phyloP scores from a whole-genome alignment of 164 flowering plant genomes.

The Stephania yunnanensis region DNA sequence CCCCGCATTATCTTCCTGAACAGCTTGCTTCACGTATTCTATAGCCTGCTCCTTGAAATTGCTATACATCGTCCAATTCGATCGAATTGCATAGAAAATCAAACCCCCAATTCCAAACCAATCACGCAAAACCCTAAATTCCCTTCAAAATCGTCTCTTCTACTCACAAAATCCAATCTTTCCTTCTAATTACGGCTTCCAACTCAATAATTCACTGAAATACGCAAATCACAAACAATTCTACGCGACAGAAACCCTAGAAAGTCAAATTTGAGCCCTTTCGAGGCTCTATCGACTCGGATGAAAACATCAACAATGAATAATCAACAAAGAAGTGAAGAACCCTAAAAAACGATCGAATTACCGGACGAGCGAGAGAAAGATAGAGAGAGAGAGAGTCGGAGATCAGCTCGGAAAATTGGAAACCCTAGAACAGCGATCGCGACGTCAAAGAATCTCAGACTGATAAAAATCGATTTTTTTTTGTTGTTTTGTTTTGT shows the following conservation, averaged over 20 bases:
- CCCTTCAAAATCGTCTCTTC: not conserved
- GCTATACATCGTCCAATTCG: conserved; percentile 61
- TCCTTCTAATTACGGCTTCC: not conserved
- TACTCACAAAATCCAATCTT: not conserved
- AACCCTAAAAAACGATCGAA: too few species aligned
- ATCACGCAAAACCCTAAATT: not conserved
- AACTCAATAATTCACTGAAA: not conserved
- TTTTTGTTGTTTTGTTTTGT: too few species aligned
- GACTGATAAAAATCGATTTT: too few species aligned
- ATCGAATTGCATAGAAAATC: not conserved
- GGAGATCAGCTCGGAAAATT: too few species aligned
- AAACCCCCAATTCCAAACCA: not conserved
- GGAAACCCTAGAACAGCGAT: too few species aligned
- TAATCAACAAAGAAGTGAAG: not conserved
- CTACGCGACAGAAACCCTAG: not conserved
- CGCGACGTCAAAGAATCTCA: too few species aligned
- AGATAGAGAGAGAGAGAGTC: too few species aligned
- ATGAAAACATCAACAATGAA: not conserved
- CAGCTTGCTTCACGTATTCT: conserved; percentile 95
- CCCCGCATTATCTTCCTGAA: conserved; percentile 91
- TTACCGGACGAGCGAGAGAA: too few species aligned
- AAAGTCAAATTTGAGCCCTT: not conserved
- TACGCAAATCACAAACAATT: not conserved
- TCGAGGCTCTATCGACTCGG: not conserved
- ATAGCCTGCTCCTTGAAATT: conserved; percentile 98